Conservation (phyloP, 176 grass and related monocot genomes). For the Otatea glauca region DNA sequence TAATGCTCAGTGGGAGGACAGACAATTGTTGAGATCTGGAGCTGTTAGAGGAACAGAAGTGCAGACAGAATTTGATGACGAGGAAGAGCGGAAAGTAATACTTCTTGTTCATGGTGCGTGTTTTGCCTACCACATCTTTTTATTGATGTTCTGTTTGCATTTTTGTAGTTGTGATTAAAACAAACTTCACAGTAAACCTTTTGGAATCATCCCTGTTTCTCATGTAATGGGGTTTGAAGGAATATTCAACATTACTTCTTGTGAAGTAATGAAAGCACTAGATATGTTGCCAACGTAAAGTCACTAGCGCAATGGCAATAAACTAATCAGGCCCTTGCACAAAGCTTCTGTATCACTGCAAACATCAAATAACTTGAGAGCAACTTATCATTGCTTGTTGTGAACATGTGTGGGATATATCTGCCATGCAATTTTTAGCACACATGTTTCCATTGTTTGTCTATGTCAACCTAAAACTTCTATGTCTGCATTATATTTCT, state of each 20-base stretch:
- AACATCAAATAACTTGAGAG: not conserved
- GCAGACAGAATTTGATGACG: constrained; percentile 96
- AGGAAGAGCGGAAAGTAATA: constrained; percentile 98
- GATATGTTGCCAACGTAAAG: constrained; percentile 24
- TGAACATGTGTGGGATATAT: not conserved
- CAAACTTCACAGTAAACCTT: constrained; percentile 7
- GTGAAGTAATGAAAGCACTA: constrained; percentile 12
- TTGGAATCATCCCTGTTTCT: constrained; percentile 19
- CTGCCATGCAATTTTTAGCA: not conserved
- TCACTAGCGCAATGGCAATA: not conserved
- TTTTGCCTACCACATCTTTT: constrained; percentile 17
- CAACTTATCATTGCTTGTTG: not conserved
- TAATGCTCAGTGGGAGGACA: constrained; percentile 99
- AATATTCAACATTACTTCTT: constrained; percentile 19
- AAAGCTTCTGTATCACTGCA: not conserved
- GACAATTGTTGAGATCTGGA: constrained; percentile 91
- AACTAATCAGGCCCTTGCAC: constrained; percentile 11
- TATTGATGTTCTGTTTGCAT: not conserved
- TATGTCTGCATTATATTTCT: constrained; percentile 5
- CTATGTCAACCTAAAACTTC: constrained; percentile 23
- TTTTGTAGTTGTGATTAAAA: constrained; percentile 12
- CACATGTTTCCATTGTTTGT: constrained; percentile 15
- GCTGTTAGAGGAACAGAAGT: constrained; percentile 98
- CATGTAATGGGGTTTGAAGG: constrained; percentile 33
- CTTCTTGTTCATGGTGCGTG: constrained; percentile 97